phyloP scores from a whole-genome alignment of 2,329 filamentous ascomycete species.

The Pestalotiopsis sp. region DNA sequence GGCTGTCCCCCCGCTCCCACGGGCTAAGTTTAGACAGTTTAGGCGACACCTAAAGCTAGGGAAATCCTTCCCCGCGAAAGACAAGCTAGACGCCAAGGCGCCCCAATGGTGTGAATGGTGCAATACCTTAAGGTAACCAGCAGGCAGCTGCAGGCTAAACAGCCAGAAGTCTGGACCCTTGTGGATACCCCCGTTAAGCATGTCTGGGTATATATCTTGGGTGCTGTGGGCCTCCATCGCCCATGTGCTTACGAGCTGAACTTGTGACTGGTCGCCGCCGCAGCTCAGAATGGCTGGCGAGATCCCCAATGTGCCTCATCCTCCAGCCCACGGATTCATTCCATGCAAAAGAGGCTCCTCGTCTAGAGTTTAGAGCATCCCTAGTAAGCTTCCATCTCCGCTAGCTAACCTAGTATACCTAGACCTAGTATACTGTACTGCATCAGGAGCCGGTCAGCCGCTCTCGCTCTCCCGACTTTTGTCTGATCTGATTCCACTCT shows the following conservation, averaged over 20 bases:
- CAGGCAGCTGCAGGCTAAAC: background rate
- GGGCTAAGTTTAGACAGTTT: background rate
- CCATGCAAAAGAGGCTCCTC: no score
- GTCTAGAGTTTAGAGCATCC: no score
- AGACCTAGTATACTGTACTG: background rate
- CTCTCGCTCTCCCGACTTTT: background rate
- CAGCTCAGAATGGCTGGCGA: background rate
- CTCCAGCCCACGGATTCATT: background rate
- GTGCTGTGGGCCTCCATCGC: background rate
- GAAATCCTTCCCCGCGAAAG: background rate
- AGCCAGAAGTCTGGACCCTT: constrained; percentile 8
- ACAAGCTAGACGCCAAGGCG: constrained; percentile 8
- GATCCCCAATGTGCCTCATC: background rate
- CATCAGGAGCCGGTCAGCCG: no score
- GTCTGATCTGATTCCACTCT: background rate
- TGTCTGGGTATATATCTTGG: background rate
- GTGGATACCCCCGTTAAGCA: background rate
- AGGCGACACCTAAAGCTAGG: background rate
- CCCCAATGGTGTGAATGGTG: background rate
- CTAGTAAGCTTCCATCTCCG: background rate
- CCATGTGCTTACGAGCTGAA: constrained; percentile 4
- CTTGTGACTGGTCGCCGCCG: background rate
- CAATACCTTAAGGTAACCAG: background rate
- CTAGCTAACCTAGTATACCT: background rate
- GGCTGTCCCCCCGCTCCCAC: background rate